Percentiles rank a stretch among this genome's conserved stretches.
Evolutionary conservation across 1,284 basidiomycete genomes (phyloP).

Genomic region (Ceratobasidium papillatum): DNA sequence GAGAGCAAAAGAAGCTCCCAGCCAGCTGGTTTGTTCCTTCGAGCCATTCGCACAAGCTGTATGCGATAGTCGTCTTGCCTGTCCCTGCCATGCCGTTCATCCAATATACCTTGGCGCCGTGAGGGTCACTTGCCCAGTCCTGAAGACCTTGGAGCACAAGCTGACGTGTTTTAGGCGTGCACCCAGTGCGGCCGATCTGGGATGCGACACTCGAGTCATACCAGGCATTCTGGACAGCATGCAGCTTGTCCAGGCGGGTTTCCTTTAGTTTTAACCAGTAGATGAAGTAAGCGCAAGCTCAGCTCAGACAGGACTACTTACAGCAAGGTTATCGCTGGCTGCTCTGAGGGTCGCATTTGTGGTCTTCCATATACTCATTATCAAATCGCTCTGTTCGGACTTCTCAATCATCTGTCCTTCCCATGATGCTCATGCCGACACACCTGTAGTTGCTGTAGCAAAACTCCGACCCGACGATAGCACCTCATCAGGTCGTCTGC

Average conservation of each 20-base stretch:
- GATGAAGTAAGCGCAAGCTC: too few species aligned
- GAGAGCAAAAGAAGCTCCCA: conserved; percentile 14
- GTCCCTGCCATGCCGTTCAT: conserved; percentile 34
- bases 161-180: neutral
- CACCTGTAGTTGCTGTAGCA: neutral
- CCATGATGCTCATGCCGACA: neutral
- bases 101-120: neutral
- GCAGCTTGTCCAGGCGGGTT: too few species aligned
- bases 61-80: conserved; percentile 20
- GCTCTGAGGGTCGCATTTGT: too few species aligned
- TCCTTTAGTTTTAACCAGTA: too few species aligned
- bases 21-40: neutral
- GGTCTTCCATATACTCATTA: too few species aligned
- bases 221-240: too few species aligned
- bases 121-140: neutral
- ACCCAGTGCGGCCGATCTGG: neutral
- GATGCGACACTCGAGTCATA: neutral
- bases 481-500: neutral
- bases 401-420: too few species aligned
- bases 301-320: too few species aligned
- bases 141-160: neutral
- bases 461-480: neutral
- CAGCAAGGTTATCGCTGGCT: too few species aligned
- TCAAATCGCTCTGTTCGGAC: too few species aligned
- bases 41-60: conserved; percentile 4